Evolutionary conservation across 192 early-diverging fungal species (phyloP).

Genomic region (Coemansia brasiliensis): DNA sequence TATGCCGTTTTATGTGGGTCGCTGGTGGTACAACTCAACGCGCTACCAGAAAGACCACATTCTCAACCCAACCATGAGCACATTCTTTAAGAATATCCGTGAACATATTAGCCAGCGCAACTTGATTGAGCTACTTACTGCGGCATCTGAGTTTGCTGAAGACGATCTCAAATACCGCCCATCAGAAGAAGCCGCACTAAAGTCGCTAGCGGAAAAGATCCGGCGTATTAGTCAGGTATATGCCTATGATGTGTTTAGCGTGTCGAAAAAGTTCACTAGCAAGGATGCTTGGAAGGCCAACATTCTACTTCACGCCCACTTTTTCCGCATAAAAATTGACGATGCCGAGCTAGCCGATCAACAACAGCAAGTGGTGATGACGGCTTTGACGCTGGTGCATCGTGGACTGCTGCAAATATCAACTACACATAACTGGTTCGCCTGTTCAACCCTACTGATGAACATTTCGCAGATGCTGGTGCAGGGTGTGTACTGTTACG

Average conservation of each 20-base stretch:
- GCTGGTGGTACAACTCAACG: constrained; percentile 94
- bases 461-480: constrained; percentile 86
- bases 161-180: constrained; percentile 48
- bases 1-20: constrained; percentile 84
- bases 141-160: constrained; percentile 70
- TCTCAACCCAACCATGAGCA: constrained; percentile 84
- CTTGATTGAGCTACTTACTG: constrained; percentile 74
- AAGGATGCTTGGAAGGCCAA: constrained; percentile 64
- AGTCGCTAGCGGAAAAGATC: constrained; percentile 45
- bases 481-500: constrained; percentile 81
- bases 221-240: constrained; percentile 38
- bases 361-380: constrained; percentile 73
- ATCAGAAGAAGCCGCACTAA: constrained; percentile 51
- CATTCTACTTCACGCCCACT: constrained; percentile 81
- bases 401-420: constrained; percentile 87
- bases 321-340: constrained; percentile 69
- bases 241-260: constrained; percentile 40
- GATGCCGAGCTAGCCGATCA: constrained; percentile 52
- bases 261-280: constrained; percentile 50
- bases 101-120: constrained; percentile 67
- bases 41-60: constrained; percentile 88
- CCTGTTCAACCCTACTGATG: constrained; percentile 67
- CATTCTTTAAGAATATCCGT: constrained; percentile 87
- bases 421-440: constrained; percentile 82
- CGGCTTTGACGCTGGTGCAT: constrained; percentile 71